phyloP scores from a whole-genome alignment of 257 asterid genomes.

The Capsicum baccatum region DNA sequence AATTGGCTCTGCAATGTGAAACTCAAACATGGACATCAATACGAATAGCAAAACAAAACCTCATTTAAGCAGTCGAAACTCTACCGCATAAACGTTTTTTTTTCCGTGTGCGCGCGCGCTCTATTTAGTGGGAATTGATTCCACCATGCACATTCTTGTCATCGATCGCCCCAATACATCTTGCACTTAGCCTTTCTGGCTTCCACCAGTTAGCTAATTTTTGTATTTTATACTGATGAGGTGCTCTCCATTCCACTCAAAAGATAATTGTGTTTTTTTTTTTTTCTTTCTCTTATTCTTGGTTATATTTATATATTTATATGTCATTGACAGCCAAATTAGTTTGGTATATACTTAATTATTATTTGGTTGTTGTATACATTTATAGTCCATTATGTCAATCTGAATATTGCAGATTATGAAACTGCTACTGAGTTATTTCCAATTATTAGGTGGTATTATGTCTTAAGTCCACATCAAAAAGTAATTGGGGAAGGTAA shows the following conservation, averaged over 20 bases:
- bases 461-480: background rate
- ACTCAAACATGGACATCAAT: no score
- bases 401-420: background rate
- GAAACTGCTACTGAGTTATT: background rate
- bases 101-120: background rate
- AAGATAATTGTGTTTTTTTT: background rate
- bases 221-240: background rate
- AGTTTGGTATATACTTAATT: background rate
- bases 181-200: conserved; percentile 7
- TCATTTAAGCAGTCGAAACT: background rate
- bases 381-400: conserved; percentile 7
- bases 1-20: no score
- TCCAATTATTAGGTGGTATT: conserved; percentile 2
- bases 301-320: background rate
- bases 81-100: background rate
- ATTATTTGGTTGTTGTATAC: conserved; percentile 1
- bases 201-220: background rate
- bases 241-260: background rate
- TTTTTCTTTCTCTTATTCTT: background rate
- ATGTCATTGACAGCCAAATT: background rate
- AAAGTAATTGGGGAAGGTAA: background rate
- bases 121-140: conserved; percentile 20
- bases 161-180: background rate
- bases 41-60: background rate
- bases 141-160: conserved; percentile 21